Evolutionary conservation across 2,329 filamentous ascomycete genomes (phyloP).

Genomic region (Venturia aucupariae): DNA sequence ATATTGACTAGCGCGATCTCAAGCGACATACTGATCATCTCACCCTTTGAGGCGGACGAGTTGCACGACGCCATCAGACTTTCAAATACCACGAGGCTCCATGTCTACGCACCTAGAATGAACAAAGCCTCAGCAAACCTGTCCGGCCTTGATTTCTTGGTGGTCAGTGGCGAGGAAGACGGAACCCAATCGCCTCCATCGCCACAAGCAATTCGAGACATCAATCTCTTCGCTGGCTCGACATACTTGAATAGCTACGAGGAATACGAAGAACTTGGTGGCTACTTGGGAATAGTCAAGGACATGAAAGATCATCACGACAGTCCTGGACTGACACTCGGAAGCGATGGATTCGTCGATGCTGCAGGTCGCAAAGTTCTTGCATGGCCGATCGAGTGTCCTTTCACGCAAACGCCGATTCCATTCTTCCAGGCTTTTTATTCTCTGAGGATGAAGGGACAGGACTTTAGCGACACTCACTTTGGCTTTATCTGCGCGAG

Average conservation of each 20-base stretch:
- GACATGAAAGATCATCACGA: neutral
- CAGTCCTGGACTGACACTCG: neutral
- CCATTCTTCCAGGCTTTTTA: neutral
- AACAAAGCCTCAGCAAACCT: constrained; percentile 29
- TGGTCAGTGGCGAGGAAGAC: constrained; percentile 23
- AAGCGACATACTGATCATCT: constrained; percentile 44
- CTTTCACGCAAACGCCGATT: neutral
- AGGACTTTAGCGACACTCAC: neutral
- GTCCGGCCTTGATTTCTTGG: constrained; percentile 40
- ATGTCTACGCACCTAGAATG: constrained; percentile 44
- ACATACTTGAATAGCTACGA: constrained; percentile 48
- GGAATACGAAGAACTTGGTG: constrained; percentile 47
- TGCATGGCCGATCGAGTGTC: neutral
- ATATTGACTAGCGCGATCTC: constrained; percentile 31
- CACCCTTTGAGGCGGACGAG: constrained; percentile 50
- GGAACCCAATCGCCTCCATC: constrained; percentile 17
- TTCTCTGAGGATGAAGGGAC: neutral
- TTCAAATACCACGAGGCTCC: constrained; percentile 33
- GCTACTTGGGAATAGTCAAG: constrained; percentile 40
- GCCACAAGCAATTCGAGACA: constrained; percentile 31
- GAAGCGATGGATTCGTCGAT: neutral
- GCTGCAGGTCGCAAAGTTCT: neutral
- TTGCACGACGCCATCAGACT: constrained; percentile 35
- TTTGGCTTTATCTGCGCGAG: neutral
- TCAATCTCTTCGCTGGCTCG: constrained; percentile 61